Evolutionary conservation across 306 rosid genomes (phyloP).

Genomic region (Clitoria ternatea): DNA sequence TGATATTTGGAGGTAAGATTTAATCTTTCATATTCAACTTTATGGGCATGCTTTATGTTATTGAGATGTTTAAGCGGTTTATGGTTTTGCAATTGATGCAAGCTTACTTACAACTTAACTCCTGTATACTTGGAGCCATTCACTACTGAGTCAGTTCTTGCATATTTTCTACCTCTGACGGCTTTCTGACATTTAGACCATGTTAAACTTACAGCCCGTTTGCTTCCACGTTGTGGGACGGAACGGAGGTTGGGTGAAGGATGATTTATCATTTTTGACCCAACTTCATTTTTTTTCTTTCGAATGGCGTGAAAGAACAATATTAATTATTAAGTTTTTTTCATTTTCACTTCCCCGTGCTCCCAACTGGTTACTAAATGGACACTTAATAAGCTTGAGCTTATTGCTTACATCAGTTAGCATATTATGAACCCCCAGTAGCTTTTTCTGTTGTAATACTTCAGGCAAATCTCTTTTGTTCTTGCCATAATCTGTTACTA

Average conservation of each 20-base stretch:
- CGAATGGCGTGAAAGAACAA: too few relatives aligned
- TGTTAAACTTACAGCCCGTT: too few relatives aligned
- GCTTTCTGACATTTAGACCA: background rate
- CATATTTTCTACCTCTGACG: background rate
- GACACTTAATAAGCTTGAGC: too few relatives aligned
- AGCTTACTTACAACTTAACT: background rate
- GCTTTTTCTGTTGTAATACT: background rate
- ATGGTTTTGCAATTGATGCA: conserved; percentile 14
- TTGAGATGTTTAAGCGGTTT: conserved; percentile 13
- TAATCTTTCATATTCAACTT: conserved; percentile 7
- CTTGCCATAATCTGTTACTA: background rate
- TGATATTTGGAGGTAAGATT: conserved; percentile 14
- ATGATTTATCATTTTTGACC: too few relatives aligned
- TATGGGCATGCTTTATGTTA: background rate
- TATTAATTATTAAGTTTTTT: too few relatives aligned
- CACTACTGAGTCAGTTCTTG: background rate
- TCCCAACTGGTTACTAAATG: too few relatives aligned
- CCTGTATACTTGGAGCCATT: background rate
- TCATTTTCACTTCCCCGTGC: too few relatives aligned
- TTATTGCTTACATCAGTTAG: background rate
- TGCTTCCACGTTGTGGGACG: too few relatives aligned
- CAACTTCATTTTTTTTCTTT: too few relatives aligned
- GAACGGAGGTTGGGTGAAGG: too few relatives aligned
- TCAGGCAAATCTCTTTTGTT: background rate
- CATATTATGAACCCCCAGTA: background rate